Conservation (phyloP, 768 basidiomycete genomes). For the Russula ochroleuca region DNA sequence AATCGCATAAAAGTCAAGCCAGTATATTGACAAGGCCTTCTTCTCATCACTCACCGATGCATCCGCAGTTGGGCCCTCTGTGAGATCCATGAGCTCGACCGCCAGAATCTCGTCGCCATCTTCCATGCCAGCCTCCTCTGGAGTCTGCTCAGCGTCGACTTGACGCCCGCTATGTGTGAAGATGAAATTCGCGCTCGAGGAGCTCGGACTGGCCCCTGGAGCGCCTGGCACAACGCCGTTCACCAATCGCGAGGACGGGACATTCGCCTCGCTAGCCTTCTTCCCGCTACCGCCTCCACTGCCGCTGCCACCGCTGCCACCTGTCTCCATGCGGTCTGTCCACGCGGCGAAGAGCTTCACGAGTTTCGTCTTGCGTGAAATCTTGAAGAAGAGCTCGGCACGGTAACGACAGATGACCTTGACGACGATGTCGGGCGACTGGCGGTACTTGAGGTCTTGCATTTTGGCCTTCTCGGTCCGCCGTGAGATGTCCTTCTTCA, state of each 20-base stretch:
- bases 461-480: slow-evolving; percentile 73
- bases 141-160: slow-evolving; percentile 76
- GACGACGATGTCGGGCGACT: slow-evolving; percentile 86
- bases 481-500: slow-evolving; percentile 79
- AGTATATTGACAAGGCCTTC: not conserved
- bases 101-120: slow-evolving; percentile 86
- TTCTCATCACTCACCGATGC: slow-evolving; percentile 45
- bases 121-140: slow-evolving; percentile 84
- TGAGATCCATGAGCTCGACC: slow-evolving; percentile 87
- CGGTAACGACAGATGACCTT: slow-evolving; percentile 87
- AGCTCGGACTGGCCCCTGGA: slow-evolving; percentile 35
- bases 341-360: slow-evolving; percentile 80
- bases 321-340: slow-evolving; percentile 79
- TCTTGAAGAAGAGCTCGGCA: slow-evolving; percentile 89
- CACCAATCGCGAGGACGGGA: slow-evolving; percentile 12
- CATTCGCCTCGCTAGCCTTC: slow-evolving; percentile 43
- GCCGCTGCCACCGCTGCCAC: not conserved
- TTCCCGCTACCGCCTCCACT: slow-evolving; percentile 7
- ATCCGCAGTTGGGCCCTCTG: slow-evolving; percentile 59
- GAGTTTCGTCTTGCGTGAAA: slow-evolving; percentile 84
- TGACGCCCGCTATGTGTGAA: slow-evolving; percentile 80
- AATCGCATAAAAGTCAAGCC: not conserved
- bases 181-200: slow-evolving; percentile 66
- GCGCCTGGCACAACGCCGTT: slow-evolving; percentile 23
- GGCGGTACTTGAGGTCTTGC: slow-evolving; percentile 76